Evolutionary conservation across 2,329 filamentous ascomycete species (phyloP), one percentile per base, ranked within the genome.

Genomic region (Claviceps sorghi): DNA sequence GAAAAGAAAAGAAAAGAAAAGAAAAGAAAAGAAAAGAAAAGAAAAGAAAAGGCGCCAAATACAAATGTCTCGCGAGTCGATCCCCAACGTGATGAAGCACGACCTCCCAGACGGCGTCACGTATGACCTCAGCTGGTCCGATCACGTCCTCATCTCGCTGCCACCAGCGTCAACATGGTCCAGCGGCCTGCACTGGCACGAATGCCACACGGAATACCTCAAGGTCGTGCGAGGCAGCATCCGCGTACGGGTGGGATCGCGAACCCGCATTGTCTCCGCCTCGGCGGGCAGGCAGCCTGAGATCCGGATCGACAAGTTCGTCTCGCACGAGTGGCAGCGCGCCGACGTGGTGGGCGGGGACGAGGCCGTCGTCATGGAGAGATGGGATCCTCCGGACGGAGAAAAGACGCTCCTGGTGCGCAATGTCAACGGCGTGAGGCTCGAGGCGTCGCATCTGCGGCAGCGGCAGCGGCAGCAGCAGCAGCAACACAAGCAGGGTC

Each of bases 101-200:
- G 53, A 53, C 0, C 53, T 59, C 0, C 60, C 58, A 4, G 56
- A 59, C 3, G 58, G 54, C 0, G 59, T 62, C 4, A 56, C 26
- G 3, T 62, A 64, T 29, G 53, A 74, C 57, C 66, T 76, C 21
- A 67, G 70, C 1, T 52, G 54, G 4, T 56, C 59, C 1, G 61
- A 61, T 38, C 61, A 66, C 34, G 69, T 72, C 11, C 70, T 65
- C 6, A 72, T 76, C 50, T 68, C 66, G 1, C 64, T 76, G 0
- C 73, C 72, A 0, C 50, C 55, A 0, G 55, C 59, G 9, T 76
- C 73, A 1, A 62, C 61, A 3, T 77, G 74, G 74, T 68, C 70
- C 9, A 73, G 70, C 42, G 72, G 71, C 1, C 62, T 72, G 10
- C 74, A 77, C 58, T 77, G 72, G 68, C 74, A 77, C 55, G 67